Base-by-base conservation (phyloP, 179 eudicot species). In the Beta lomatogona region DNA sequence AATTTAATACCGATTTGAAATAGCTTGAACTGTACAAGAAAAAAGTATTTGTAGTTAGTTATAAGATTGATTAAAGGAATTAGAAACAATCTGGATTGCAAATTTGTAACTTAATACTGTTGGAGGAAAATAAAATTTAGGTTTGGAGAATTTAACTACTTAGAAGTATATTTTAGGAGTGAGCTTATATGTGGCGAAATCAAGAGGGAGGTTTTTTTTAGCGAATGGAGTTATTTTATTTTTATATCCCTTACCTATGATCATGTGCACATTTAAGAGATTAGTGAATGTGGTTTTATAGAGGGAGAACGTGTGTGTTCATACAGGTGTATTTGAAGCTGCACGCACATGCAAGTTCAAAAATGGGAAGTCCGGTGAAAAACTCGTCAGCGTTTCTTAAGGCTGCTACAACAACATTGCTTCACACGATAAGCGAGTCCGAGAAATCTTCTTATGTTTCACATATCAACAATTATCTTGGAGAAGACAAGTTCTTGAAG, bases 371-470 rank as follows among this genome's bases (percentile, higher is more conserved):
- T 79, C 92, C 93, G 9, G 91, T 94, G 10, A 94, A 94, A 88
- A 93, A 90, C 86, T 91, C 99, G 48, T 91, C 97, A 48, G 97
- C 97, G 8, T 97, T 97, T 82, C 88, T 97, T 72, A 97, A 93
- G 83, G 91, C 97, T 77, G 94, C 97, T 16, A 93, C 97, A 12
- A 89, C 98, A 60, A 91, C 97, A 21, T 85, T 97, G 86, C 99
- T 94, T 83, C 99, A 97, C 88, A 94, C 98, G 5, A 97, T 94
- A 74, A 94, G 99, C n/a, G 98, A 93, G 87, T 93, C 99, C 0
- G 99, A 97, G 92, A 97, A 93, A 85, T 88, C 99, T 19, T 91
- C 99, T 22, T 96, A 97, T 86, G 97, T 93, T 53, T 85, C 93
- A 67, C 98, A 97, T 81, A 97, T 97, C 81, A 97, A 97, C 84